A percentile compares a stretch with the other conserved stretches of the same genome.
phyloP scores from a whole-genome alignment of 176 grass and related monocot species.

The Triticum dicoccoides region DNA sequence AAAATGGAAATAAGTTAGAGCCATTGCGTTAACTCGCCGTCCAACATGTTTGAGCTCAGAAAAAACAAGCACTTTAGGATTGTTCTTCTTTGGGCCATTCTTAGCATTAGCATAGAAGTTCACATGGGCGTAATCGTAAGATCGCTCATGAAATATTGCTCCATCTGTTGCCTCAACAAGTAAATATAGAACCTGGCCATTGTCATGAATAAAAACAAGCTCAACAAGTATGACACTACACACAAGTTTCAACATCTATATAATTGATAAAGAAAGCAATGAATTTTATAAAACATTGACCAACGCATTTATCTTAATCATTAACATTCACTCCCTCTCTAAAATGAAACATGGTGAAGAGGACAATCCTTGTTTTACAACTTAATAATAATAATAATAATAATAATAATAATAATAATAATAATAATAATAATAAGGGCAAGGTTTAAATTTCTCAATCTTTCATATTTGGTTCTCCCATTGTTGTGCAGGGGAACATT shows the following conservation, averaged over 20 bases:
- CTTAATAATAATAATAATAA: neutral
- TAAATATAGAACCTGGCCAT: neutral
- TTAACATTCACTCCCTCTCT: neutral
- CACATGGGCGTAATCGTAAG: neutral
- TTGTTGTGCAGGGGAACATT: neutral
- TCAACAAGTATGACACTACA: neutral
- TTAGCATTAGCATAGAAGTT: neutral
- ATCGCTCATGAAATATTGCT: neutral
- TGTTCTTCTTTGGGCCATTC: neutral
- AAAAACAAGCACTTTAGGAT: neutral
- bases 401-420: no score
- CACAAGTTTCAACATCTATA: neutral
- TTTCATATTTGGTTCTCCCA: neutral
- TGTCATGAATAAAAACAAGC: neutral
- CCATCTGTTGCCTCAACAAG: neutral
- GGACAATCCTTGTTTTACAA: neutral
- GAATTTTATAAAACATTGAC: neutral
- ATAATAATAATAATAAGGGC: neutral
- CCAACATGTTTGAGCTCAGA: neutral
- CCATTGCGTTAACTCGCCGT: neutral
- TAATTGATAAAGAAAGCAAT: neutral
- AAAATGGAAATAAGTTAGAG: neutral
- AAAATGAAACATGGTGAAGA: neutral
- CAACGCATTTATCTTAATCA: neutral
- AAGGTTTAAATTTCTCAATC: neutral